These are phyloP conservation scores for Xylariales sp. DNA, from an alignment of 2,329 filamentous ascomycete genomes.

Conservation along the genomic window DNA sequence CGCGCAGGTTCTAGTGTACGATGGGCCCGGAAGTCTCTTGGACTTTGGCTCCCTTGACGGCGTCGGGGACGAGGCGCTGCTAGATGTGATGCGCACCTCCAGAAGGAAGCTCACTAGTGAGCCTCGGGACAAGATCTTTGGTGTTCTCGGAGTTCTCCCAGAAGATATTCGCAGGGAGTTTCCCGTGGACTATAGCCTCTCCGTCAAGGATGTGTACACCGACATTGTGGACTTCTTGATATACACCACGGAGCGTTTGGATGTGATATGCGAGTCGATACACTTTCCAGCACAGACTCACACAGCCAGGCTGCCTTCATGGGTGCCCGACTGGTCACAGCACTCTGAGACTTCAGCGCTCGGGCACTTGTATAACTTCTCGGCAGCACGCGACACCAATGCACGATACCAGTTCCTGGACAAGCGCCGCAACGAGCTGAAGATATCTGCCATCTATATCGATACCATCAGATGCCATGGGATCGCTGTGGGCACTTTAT, in stretches of 20 bases:
- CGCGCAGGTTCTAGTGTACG: background rate
- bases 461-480: conserved; percentile 18
- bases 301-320: conserved; percentile 23
- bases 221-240: conserved; percentile 27
- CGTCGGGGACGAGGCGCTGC: background rate
- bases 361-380: conserved; percentile 15
- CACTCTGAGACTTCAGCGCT: conserved; percentile 14
- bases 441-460: conserved; percentile 24
- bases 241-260: conserved; percentile 17
- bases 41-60: background rate
- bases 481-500: conserved; percentile 22
- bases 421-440: conserved; percentile 20
- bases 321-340: conserved; percentile 32
- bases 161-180: conserved; percentile 20
- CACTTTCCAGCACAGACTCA: conserved; percentile 22
- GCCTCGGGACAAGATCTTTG: conserved; percentile 31
- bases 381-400: conserved; percentile 10
- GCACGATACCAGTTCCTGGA: conserved; percentile 10
- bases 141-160: conserved; percentile 26
- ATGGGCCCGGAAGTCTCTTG: background rate
- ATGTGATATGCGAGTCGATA: conserved; percentile 30
- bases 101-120: conserved; percentile 21
- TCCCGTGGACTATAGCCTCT: conserved; percentile 23
- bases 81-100: background rate
- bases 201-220: conserved; percentile 27